Percentiles rank a stretch among this genome's conserved stretches.
Conservation (phyloP, 1,284 basidiomycete genomes). For the Irpex sp. region DNA sequence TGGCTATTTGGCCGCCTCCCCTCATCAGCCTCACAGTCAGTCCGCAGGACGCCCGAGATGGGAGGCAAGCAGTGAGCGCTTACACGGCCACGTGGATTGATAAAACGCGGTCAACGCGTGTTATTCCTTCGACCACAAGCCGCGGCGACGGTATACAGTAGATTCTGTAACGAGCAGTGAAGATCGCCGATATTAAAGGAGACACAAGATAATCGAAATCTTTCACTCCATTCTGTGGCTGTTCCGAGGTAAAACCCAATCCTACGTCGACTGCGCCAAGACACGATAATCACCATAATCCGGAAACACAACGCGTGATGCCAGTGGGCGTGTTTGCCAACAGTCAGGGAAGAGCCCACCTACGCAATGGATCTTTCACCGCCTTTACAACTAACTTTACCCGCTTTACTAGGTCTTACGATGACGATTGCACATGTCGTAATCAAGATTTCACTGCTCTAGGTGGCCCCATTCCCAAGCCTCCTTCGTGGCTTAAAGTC, state of each 20-base stretch:
- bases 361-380: background rate
- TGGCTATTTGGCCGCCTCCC: conserved; percentile 9
- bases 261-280: background rate
- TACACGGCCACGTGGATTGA: conserved; percentile 3
- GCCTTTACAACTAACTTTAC: background rate
- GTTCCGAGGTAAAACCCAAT: background rate
- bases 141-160: background rate
- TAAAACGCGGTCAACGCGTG: background rate
- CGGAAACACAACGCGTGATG: background rate
- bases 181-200: conserved; percentile 1
- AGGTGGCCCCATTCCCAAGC: background rate
- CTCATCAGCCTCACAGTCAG: conserved; percentile 6
- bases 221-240: background rate
- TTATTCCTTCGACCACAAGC: background rate
- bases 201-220: background rate
- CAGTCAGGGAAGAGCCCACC: background rate
- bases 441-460: background rate
- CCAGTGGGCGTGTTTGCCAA: conserved; percentile 1
- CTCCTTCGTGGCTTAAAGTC: background rate
- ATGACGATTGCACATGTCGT: background rate
- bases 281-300: conserved; percentile 1
- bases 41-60: conserved; percentile 13
- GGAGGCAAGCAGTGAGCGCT: conserved; percentile 5
- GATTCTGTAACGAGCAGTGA: background rate
- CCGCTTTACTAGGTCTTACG: background rate